Base-by-base conservation (phyloP, 1,284 basidiomycete genomes). In the Ganoderma resinaceum region DNA sequence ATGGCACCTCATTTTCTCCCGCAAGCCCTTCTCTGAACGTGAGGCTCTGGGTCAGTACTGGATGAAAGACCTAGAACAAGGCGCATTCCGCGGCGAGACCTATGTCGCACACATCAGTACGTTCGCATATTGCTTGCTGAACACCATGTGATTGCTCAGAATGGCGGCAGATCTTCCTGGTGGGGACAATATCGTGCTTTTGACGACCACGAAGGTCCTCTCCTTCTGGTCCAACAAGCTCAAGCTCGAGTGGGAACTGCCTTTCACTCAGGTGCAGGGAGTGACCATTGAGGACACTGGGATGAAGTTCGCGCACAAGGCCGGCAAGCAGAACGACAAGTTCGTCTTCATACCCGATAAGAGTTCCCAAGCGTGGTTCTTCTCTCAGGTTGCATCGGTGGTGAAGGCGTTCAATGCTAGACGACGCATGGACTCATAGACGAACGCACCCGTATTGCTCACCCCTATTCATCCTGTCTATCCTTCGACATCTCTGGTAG, bases 1-100 rank as follows among this genome's bases (percentile, higher is more conserved):
- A 2, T 12, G 35, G 5, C 11, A 42, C 35, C 38, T 42, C 40
- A 60, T 40, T 37, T 33, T 14, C 11, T 55, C 33, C 37, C 14
- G 14, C 43, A 73, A 96, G 93, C 89, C 96, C 0, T 99, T 95
- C 82, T 93, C 92, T 62, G 86, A 89, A 38, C 91, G 96, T 9
- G 97, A 98, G 79, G 95, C 97, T 0, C 83, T 96, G 3, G 98
- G 98, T 6, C 98, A 99, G 79, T 95, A 93, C 76, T 99, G 98
- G 98, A 91, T 99, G 85, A 89, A 86, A 86, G 97, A 98, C 77
- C 83, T 99, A 31, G 94, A 96, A 74, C 90, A 95, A 70, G 97
- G 97, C 20, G 84, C 89, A 43, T 97, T 93, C 80, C 89, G 95
- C 72, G 84, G 88, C 74, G 97, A 99, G 76, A 83, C 83, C 61